Evolutionary conservation across 495 filamentous ascomycete genomes (phyloP).

Genomic region (Usnea hakonensis): DNA sequence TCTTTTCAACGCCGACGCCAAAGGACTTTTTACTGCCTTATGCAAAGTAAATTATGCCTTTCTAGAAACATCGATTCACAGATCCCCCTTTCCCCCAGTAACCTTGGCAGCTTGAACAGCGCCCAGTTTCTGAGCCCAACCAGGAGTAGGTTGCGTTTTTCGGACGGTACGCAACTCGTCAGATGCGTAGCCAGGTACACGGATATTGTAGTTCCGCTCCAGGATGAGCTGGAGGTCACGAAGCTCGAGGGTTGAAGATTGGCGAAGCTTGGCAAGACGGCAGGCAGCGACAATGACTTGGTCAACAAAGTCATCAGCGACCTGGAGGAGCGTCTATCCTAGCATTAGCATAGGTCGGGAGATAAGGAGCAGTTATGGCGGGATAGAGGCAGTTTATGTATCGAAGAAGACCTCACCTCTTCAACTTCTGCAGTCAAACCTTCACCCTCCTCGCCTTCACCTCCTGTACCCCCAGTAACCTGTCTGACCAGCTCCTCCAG

Average conservation of each 20-base stretch:
- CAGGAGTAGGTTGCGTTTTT: slow-evolving; percentile 76
- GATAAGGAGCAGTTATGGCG: background rate
- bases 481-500: slow-evolving; percentile 90
- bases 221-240: slow-evolving; percentile 91
- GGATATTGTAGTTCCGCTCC: slow-evolving; percentile 96
- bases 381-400: background rate
- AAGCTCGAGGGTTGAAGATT: slow-evolving; percentile 80
- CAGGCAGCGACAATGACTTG: slow-evolving; percentile 79
- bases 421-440: slow-evolving; percentile 82
- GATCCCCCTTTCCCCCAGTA: slow-evolving; percentile 34
- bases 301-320: slow-evolving; percentile 93
- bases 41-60: background rate
- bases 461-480: slow-evolving; percentile 73
- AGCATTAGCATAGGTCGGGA: slow-evolving; percentile 9
- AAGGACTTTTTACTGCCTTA: background rate
- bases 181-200: slow-evolving; percentile 86
- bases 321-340: slow-evolving; percentile 68
- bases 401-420: slow-evolving; percentile 54
- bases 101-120: slow-evolving; percentile 88
- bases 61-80: slow-evolving; percentile 2
- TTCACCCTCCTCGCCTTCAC: slow-evolving; percentile 57
- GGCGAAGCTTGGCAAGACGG: slow-evolving; percentile 83
- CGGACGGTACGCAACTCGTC: slow-evolving; percentile 91
- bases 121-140: slow-evolving; percentile 93
- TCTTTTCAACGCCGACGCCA: background rate